Evolutionary conservation across 768 basidiomycete genomes (phyloP).

Genomic region (Leccinum uliginosum): DNA sequence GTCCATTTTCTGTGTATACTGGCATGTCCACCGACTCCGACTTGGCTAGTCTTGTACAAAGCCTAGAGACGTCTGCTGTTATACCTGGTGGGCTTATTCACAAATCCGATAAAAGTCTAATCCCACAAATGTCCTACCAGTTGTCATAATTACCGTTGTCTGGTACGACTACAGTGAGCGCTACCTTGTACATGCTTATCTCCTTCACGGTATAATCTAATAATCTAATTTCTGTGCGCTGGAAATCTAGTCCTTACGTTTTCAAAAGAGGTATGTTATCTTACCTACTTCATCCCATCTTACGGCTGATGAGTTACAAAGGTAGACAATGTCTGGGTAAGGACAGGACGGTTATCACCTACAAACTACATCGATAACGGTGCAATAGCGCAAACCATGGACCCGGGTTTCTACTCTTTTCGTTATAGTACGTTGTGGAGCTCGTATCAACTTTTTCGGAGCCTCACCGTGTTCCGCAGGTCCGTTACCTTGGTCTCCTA

Average conservation of each 20-base stretch:
- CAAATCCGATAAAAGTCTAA: neutral
- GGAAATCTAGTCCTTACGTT: conserved; percentile 9
- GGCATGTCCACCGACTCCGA: conserved; percentile 1
- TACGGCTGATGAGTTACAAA: neutral
- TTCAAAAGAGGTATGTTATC: conserved; percentile 7
- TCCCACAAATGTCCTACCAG: neutral
- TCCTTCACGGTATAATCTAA: neutral
- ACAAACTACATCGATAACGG: neutral
- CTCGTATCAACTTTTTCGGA: no score
- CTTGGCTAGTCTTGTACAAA: neutral
- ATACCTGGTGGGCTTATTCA: neutral
- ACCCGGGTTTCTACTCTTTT: neutral
- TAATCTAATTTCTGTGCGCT: neutral
- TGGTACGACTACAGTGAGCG: conserved; percentile 16
- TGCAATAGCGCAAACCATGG: neutral
- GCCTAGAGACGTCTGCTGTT: neutral
- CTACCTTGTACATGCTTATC: neutral
- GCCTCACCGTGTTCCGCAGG: neutral
- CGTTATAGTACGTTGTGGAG: neutral
- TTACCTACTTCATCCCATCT: neutral
- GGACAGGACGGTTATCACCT: neutral
- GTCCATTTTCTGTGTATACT: neutral
- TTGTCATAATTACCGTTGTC: conserved; percentile 1
- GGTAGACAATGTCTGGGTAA: conserved; percentile 5
- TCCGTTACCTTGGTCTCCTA: neutral